phyloP scores from a whole-genome alignment of 2,329 filamentous ascomycete species.

The Exophiala aquamarina region DNA sequence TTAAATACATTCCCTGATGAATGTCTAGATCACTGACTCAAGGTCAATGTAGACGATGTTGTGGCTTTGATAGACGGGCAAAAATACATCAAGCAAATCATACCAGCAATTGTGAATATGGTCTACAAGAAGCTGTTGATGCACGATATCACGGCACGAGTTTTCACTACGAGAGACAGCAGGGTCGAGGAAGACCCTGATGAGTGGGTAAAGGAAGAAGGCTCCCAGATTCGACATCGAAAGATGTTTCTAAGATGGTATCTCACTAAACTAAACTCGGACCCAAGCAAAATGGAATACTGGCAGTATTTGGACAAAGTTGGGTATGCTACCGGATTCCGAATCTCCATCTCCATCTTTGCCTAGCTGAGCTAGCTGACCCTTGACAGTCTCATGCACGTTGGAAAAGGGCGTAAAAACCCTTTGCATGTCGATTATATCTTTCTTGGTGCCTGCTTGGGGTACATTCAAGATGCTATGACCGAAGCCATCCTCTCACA shows the following conservation, averaged over 20 bases:
- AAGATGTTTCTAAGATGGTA: conserved; percentile 79
- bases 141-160: conserved; percentile 78
- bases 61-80: conserved; percentile 67
- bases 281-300: conserved; percentile 73
- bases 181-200: conserved; percentile 69
- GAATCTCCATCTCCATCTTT: too few relatives aligned
- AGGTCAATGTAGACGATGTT: conserved; percentile 60
- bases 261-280: conserved; percentile 70
- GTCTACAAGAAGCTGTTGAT: conserved; percentile 79
- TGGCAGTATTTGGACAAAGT: conserved; percentile 86
- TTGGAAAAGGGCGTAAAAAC: conserved; percentile 69
- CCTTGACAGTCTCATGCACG: conserved; percentile 69
- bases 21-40: too few relatives aligned
- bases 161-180: conserved; percentile 63
- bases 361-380: background rate
- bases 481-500: conserved; percentile 73
- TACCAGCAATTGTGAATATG: conserved; percentile 79
- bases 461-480: conserved; percentile 75
- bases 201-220: conserved; percentile 63
- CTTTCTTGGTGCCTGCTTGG: conserved; percentile 70
- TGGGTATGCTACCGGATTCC: conserved; percentile 59
- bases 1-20: background rate
- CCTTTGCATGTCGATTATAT: conserved; percentile 78
- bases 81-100: conserved; percentile 79
- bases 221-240: conserved; percentile 71